phyloP scores from a whole-genome alignment of 176 grass and related monocot species.

The Luzula sylvatica region DNA sequence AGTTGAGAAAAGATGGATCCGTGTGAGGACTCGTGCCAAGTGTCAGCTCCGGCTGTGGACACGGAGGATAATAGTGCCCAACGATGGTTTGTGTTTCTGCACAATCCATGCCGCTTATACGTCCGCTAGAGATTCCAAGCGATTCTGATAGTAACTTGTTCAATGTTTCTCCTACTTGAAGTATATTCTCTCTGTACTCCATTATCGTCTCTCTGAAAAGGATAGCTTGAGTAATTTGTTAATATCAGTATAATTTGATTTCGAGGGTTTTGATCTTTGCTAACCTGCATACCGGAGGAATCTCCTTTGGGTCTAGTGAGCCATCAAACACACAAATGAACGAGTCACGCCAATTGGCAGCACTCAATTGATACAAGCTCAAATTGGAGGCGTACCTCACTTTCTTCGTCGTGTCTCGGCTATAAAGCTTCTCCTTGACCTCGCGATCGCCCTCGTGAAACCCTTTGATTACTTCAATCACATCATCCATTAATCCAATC shows the following conservation, averaged over 20 bases:
- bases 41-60: conserved; percentile 23
- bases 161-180: neutral
- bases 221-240: no score
- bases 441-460: conserved; percentile 9
- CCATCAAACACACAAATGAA: neutral
- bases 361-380: conserved; percentile 1
- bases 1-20: conserved; percentile 15
- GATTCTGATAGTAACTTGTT: conserved; percentile 17
- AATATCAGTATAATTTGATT: no score
- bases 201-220: conserved; percentile 19
- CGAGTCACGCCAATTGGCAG: conserved; percentile 21
- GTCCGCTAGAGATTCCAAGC: neutral
- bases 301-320: neutral
- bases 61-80: conserved; percentile 21
- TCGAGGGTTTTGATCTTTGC: neutral
- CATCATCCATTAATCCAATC: neutral
- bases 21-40: conserved; percentile 18
- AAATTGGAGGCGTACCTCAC: conserved; percentile 13
- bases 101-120: conserved; percentile 10
- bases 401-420: neutral
- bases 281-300: conserved; percentile 15
- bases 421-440: conserved; percentile 11
- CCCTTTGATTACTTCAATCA: neutral
- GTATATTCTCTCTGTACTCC: neutral
- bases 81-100: conserved; percentile 4